Evolutionary conservation across 1,284 basidiomycete genomes (phyloP).

Genomic region (Blastosporella zonata): DNA sequence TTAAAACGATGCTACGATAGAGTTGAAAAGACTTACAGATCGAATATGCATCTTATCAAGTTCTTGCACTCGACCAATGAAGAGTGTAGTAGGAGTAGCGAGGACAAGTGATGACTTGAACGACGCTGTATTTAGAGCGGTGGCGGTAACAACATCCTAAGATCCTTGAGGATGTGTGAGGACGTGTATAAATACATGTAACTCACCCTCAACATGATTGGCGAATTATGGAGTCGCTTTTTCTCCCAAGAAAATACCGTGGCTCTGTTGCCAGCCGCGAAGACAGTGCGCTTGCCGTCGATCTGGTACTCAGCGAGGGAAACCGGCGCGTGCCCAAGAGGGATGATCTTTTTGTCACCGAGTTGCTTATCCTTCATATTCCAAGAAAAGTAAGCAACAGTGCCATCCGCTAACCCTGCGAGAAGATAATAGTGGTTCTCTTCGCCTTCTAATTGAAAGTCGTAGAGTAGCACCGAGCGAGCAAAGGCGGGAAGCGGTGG

Average conservation of each 20-base stretch:
- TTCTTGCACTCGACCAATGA: conserved; percentile 65
- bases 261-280: conserved; percentile 65
- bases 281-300: conserved; percentile 49
- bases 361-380: conserved; percentile 45
- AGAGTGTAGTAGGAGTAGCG: conserved; percentile 51
- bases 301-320: conserved; percentile 50
- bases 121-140: conserved; percentile 43
- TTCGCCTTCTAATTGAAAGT: conserved; percentile 48
- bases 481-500: conserved; percentile 55
- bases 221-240: conserved; percentile 64
- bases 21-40: conserved; percentile 45
- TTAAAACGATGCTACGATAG: not conserved
- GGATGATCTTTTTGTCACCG: conserved; percentile 55
- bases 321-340: conserved; percentile 71
- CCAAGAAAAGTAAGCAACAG: conserved; percentile 59
- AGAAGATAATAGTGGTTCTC: conserved; percentile 60
- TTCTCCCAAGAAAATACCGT: conserved; percentile 67
- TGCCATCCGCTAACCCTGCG: conserved; percentile 79
- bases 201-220: conserved; percentile 71
- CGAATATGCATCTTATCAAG: conserved; percentile 82
- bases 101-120: conserved; percentile 58
- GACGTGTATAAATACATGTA: not conserved
- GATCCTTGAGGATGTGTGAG: not conserved
- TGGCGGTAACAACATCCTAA: conserved; percentile 61
- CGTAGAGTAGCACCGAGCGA: conserved; percentile 68